Percentiles rank a stretch among this genome's conserved stretches.
Evolutionary conservation across 768 basidiomycete species (phyloP).

Genomic region (Kwoniella heveanensis): DNA sequence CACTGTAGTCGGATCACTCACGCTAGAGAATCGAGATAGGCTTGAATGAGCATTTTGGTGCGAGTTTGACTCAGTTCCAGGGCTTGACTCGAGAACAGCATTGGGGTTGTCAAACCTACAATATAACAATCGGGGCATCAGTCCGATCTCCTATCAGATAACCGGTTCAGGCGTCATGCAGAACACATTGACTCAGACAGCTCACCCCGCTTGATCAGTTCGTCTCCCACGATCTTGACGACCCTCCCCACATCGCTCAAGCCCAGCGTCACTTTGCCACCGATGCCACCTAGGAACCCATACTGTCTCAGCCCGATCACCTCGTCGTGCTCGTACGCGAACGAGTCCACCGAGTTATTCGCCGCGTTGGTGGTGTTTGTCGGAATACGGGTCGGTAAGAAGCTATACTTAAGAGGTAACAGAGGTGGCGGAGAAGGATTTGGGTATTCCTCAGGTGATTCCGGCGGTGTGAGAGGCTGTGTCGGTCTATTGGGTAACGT

Average conservation of each 20-base stretch:
- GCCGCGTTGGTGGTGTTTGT: constrained; percentile 19
- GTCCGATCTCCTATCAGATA: too few species aligned
- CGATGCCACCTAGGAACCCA: constrained; percentile 44
- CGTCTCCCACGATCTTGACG: constrained; percentile 37
- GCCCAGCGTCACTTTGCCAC: constrained; percentile 32
- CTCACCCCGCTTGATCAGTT: constrained; percentile 46
- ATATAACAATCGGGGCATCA: too few species aligned
- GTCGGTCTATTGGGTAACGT: constrained; percentile 13
- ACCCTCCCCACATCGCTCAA: constrained; percentile 42
- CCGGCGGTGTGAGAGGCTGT: constrained; percentile 16
- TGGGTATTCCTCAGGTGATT: constrained; percentile 15
- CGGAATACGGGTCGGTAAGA: constrained; percentile 33
- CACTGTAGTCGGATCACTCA: too few species aligned
- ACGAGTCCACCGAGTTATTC: constrained; percentile 42
- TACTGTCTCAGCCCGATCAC: constrained; percentile 27
- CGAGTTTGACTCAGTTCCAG: constrained; percentile 78
- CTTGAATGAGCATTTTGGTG: constrained; percentile 73
- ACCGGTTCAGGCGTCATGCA: too few species aligned
- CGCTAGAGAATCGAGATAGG: constrained; percentile 64
- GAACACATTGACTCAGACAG: background rate
- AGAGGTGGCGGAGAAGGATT: constrained; percentile 16
- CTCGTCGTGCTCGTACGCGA: constrained; percentile 35
- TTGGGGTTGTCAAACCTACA: constrained; percentile 73
- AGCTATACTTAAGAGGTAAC: constrained; percentile 40
- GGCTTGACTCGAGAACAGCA: constrained; percentile 86